These are phyloP conservation scores for Pseudophaeomoniella oleicola DNA, from an alignment of 2,329 filamentous ascomycete species.

Conservation along the genomic window DNA sequence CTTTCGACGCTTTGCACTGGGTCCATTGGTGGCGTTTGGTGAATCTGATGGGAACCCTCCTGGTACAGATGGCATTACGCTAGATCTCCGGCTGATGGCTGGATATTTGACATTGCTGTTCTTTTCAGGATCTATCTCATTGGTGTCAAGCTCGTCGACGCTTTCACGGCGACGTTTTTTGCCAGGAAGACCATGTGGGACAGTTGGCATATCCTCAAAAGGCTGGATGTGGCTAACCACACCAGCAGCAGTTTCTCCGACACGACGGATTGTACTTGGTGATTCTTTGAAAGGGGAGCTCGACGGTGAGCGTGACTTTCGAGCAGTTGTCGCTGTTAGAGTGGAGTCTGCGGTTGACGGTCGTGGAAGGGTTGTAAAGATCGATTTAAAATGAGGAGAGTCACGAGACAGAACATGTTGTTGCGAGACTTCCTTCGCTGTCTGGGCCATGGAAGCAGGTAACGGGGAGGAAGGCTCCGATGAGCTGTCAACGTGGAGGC, in stretches of 20 bases:
- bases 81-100: slow-evolving; percentile 10
- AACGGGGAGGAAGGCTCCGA: not conserved
- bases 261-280: slow-evolving; percentile 25
- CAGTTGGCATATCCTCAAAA: slow-evolving; percentile 12
- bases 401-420: slow-evolving; percentile 5
- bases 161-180: slow-evolving; percentile 17
- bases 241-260: slow-evolving; percentile 18
- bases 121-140: slow-evolving; percentile 7
- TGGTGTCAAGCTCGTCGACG: slow-evolving; percentile 5
- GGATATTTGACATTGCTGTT: not conserved
- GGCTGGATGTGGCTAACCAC: slow-evolving; percentile 8
- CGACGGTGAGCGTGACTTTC: slow-evolving; percentile 31
- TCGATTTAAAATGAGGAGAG: slow-evolving; percentile 13
- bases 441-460: not conserved
- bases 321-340: slow-evolving; percentile 6
- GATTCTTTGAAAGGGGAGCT: slow-evolving; percentile 10
- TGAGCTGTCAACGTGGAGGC: slow-evolving; percentile 15
- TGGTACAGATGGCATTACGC: slow-evolving; percentile 8
- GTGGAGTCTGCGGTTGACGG: slow-evolving; percentile 5
- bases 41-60: slow-evolving; percentile 8
- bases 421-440: not conserved
- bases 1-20: not conserved
- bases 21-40: slow-evolving; percentile 2
- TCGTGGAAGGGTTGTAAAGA: slow-evolving; percentile 13
- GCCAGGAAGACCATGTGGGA: slow-evolving; percentile 14